phyloP scores from a whole-genome alignment of 2,329 filamentous ascomycete species.

The Curvularia sp. region DNA sequence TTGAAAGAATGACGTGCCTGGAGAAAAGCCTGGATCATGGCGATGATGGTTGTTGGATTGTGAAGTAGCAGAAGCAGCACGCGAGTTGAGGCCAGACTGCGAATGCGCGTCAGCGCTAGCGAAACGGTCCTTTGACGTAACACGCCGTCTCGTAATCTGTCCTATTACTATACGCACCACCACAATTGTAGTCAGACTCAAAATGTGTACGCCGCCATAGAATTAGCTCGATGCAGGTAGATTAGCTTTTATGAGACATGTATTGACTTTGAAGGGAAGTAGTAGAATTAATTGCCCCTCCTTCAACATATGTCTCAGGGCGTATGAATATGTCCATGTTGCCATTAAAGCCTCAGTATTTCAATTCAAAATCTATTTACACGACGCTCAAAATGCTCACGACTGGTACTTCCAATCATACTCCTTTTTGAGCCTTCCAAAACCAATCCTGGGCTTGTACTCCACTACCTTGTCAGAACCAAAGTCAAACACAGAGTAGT shows the following conservation, averaged over 20 bases:
- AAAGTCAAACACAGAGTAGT: constrained; percentile 27
- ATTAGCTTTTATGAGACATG: background rate
- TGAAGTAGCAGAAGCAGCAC: constrained; percentile 14
- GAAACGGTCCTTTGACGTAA: constrained; percentile 13
- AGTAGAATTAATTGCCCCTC: no score
- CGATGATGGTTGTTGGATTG: constrained; percentile 20
- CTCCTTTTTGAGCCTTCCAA: constrained; percentile 30
- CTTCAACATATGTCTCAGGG: no score
- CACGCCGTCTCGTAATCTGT: background rate
- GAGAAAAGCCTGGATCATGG: constrained; percentile 49
- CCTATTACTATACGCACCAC: background rate
- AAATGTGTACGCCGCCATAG: background rate
- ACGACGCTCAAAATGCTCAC: background rate
- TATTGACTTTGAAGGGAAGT: background rate
- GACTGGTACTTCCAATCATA: constrained; percentile 19
- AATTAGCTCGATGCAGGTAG: background rate
- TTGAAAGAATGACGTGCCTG: constrained; percentile 29
- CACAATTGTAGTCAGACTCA: background rate
- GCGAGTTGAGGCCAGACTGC: constrained; percentile 37
- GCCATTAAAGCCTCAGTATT: background rate
- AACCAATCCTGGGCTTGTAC: constrained; percentile 25
- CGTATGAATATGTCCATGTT: no score
- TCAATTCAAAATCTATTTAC: background rate
- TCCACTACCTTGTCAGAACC: constrained; percentile 20
- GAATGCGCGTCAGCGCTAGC: constrained; percentile 17